Base-by-base conservation (phyloP, 2,329 filamentous ascomycete species). In the Dryadomyces sulphureus region DNA sequence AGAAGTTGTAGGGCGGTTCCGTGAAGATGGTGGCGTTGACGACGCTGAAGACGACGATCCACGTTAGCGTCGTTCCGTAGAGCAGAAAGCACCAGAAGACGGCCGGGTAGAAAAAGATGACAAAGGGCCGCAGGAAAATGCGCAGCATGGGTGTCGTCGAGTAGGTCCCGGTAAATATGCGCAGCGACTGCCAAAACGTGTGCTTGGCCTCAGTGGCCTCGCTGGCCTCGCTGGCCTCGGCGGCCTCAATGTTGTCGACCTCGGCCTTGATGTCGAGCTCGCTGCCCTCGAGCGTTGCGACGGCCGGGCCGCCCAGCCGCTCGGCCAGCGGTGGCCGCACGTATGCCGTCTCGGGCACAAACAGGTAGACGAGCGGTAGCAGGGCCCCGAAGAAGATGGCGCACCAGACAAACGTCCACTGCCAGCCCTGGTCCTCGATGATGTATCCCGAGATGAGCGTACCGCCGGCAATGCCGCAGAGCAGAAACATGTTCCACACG, bases 261-360 rank as follows among this genome's bases (percentile, higher is more conserved):
- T 32, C 27, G 11, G 11, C 25, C 42, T 4, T 35, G 16, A 22
- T 7, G 19, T 6, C 36, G 19, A 14, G 3, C 22, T 46, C 39
- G n/a, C 7, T 30, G 5, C 19, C 22, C 7, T 22, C 27, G 4
- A 16, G 22, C 3, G 6, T 19, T 24, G 16, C n/a, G 12, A n/a
- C 21, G 9, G 14, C 20, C 25, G 42, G 44, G 21, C 39, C 47
- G 5, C 35, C 43, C 11, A 45, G 49, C 11, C 50, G 47, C 4
- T 49, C 14, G 3, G 16, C 42, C 22, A 50, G 36, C n/a, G 46
- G 41, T 14, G 45, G 42, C 3, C 50, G 48, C 12, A 39, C 27
- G 39, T 69, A 74, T 1, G 64, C 63, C 16, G 70, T 73, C 53
- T 73, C 70, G 0, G 69, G 69, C 4, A 72, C 68, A 46, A 72